Base-by-base conservation (phyloP, 495 filamentous ascomycete genomes). In the Clohesyomyces aquaticus region DNA sequence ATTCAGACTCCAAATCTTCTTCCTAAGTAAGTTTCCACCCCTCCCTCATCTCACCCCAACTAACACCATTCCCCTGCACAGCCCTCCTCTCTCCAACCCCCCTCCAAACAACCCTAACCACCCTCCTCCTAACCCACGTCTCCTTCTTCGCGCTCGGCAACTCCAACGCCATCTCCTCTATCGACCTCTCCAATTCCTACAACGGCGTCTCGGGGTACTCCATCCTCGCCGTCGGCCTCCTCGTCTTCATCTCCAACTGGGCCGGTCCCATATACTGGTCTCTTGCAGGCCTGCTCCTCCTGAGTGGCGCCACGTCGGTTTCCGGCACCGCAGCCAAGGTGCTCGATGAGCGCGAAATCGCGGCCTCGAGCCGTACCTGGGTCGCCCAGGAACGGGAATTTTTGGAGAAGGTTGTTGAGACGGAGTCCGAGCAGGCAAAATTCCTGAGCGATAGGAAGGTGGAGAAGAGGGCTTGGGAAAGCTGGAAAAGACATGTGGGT, bases 201-300 rank as follows among this genome's bases (percentile, higher is more conserved):
- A 82, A 81, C 72, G 71, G 76, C 55, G 70, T 76, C 23, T 76
- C 77, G 51, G 76, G 78, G 66, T 87, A 83, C 76, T 81, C 85
- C 64, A 77, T 85, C 42, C 78, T 78, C 42, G 79, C 77, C 63
- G 85, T 87, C 67, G 93, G 91, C 0, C 52, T 91, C 4, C 77
- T 99, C 47, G 91, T 92, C 4, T 96, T 96, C 70, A 72, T 88
- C 3, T 82, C 87, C 66, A 99, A 99, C 72, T 99, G 93, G 93
- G 85, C 90, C 1, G 95, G 88, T 2, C 86, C 91, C 0, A 84
- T 97, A 18, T 98, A 89, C 85, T 98, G 92, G 91, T 80, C 79
- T 6, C 83, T 80, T 41, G 85, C 82, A 25, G 82, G 81, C 26
- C 73, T 79, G 16, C 71, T 88, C 38, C 75, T 90, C 12, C 80